Percentiles rank a stretch among this genome's conserved stretches.
Evolutionary conservation across 2,329 filamentous ascomycete genomes (phyloP).

Genomic region (Colletotrichum salicis): DNA sequence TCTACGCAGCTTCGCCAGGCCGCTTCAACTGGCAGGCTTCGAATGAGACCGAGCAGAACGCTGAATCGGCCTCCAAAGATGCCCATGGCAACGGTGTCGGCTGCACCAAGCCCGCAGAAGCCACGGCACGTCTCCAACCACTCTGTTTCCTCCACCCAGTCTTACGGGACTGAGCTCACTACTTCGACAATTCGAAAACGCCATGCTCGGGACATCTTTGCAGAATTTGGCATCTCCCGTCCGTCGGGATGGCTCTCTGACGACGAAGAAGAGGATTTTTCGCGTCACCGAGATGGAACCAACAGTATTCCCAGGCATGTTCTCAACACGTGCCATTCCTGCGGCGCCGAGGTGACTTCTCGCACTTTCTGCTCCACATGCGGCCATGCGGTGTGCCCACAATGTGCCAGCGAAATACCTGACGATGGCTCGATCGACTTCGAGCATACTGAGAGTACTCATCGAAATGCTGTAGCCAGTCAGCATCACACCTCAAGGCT

Average conservation of each 20-base stretch:
- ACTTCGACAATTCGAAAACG: conserved; percentile 50
- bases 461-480: not conserved
- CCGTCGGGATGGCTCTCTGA: conserved; percentile 60
- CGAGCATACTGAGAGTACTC: not conserved
- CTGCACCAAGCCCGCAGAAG: not conserved
- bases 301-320: conserved; percentile 42
- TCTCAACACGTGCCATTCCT: conserved; percentile 60
- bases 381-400: conserved; percentile 61
- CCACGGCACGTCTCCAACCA: conserved; percentile 17
- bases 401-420: conserved; percentile 53
- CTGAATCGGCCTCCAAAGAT: not conserved
- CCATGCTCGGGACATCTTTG: conserved; percentile 59
- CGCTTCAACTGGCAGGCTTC: conserved; percentile 27
- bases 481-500: not conserved
- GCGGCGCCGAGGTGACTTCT: conserved; percentile 52
- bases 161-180: conserved; percentile 41
- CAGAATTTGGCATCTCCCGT: conserved; percentile 56
- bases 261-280: conserved; percentile 42
- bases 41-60: not conserved
- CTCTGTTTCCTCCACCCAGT: conserved; percentile 30
- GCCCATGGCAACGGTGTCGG: not conserved
- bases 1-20: conserved; percentile 15
- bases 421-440: conserved; percentile 28
- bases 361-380: conserved; percentile 58
- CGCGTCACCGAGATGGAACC: conserved; percentile 43